Base-by-base conservation (phyloP, 805 yeast species). In the Starmerella roubikii region DNA sequence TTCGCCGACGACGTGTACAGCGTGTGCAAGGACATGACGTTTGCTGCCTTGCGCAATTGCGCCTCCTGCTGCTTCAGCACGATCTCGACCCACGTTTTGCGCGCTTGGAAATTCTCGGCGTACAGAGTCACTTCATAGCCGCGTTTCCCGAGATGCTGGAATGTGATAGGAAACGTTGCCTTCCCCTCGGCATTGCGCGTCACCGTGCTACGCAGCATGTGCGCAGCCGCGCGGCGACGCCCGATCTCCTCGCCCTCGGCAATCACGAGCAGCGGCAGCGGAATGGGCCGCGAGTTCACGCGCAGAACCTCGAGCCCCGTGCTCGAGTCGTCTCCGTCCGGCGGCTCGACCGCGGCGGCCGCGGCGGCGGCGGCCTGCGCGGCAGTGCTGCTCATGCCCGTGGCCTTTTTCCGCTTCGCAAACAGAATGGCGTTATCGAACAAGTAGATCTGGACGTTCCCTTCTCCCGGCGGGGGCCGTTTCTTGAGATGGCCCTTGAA, bases 221-320 rank as follows among this genome's bases (percentile, higher is more conserved):
- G 44, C 4, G 53, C 45, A 6, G 49, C 52, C 24, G 46, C 49
- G 23, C 36, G 52, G 3, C 50, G 42, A 12, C 41, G 60, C 2
- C 76, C 67, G 12, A 91, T 85, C 44, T 84, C 95, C 53, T 80
- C 93, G 3, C 79, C 75, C 38, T 86, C 72, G 25, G 88, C 73
- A 4, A 74, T 72, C 55, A 73, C 80, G 44, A 84, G 60, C 38
- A 84, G 63, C 12, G 86, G 91, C 30, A 84, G 62, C 27, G 86
- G 91, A 24, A 83, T 77, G 3, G 94, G 94, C 51, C 86, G 71
- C 53, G 88, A 91, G 58, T 79, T 82, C 12, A 88, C 97, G 52
- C 85, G 79, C 52, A 80, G 79, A 45, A 82, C 93, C 53, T 88
- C 96, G 53, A 94, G 72, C 8, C 50, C 48, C 15, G 34, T 38